A percentile compares a stretch with the other conserved stretches of the same genome.
Evolutionary conservation across 495 filamentous ascomycete species (phyloP).

Genomic region (Penicillium parvum): DNA sequence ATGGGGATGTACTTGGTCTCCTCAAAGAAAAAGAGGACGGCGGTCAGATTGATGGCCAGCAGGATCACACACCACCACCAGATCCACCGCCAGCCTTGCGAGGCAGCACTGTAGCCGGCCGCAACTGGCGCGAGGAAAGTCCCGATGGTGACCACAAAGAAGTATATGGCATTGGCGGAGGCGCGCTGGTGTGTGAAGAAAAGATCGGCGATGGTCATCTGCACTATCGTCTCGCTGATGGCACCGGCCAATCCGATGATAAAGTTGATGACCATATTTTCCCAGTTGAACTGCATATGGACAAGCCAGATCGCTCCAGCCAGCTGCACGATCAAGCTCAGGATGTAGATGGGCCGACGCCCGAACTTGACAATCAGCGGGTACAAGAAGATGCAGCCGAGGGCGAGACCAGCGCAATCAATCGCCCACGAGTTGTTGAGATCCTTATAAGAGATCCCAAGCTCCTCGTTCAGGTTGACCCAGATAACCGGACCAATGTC

Average conservation of each 20-base stretch:
- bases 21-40: slow-evolving; percentile 38
- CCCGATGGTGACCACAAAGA: slow-evolving; percentile 30
- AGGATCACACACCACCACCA: slow-evolving; percentile 50
- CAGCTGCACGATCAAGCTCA: slow-evolving; percentile 31
- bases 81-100: slow-evolving; percentile 48
- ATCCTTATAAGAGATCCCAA: slow-evolving; percentile 30
- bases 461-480: slow-evolving; percentile 34
- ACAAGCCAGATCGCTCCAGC: slow-evolving; percentile 38
- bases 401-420: slow-evolving; percentile 32
- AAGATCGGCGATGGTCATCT: slow-evolving; percentile 45
- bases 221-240: slow-evolving; percentile 40
- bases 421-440: slow-evolving; percentile 37
- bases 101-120: slow-evolving; percentile 40
- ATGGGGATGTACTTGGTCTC: slow-evolving; percentile 36
- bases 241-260: slow-evolving; percentile 35
- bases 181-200: slow-evolving; percentile 49
- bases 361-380: slow-evolving; percentile 46
- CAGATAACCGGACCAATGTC: slow-evolving; percentile 39
- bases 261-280: slow-evolving; percentile 30
- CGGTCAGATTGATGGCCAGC: slow-evolving; percentile 34
- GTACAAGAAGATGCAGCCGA: slow-evolving; percentile 41
- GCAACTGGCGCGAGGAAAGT: slow-evolving; percentile 39
- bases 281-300: slow-evolving; percentile 24
- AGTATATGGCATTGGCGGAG: slow-evolving; percentile 36
- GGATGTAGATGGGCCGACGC: slow-evolving; percentile 40